Evolutionary conservation across 2,329 filamentous ascomycete genomes (phyloP).

Genomic region (Aspergillus sp.): DNA sequence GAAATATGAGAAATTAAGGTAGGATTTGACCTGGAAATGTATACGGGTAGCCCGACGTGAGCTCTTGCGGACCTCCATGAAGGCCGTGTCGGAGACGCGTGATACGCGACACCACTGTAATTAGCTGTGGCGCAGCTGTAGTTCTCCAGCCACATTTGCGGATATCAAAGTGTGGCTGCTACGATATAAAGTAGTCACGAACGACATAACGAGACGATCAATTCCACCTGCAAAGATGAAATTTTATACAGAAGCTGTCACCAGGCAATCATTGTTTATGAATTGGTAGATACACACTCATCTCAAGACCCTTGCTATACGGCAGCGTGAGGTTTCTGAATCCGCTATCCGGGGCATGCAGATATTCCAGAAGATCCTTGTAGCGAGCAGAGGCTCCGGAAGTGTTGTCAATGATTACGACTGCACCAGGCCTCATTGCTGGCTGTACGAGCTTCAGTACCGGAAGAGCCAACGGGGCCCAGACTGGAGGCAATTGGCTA

Average conservation of each 20-base stretch:
- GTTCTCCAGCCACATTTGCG: too few species aligned
- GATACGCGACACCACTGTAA: conserved; percentile 1
- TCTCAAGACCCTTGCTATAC: conserved; percentile 44
- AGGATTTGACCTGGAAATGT: neutral
- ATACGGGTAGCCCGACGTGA: neutral
- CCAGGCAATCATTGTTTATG: too few species aligned
- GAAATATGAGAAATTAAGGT: neutral
- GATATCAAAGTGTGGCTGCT: too few species aligned
- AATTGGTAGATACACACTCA: conserved; percentile 31
- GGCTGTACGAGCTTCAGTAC: conserved; percentile 32
- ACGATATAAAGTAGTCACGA: too few species aligned
- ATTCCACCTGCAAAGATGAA: too few species aligned
- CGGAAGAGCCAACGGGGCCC: conserved; percentile 33
- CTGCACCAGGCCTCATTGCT: conserved; percentile 27
- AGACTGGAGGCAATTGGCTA: conserved; percentile 22
- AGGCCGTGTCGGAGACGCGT: conserved; percentile 1
- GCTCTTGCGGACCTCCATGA: neutral
- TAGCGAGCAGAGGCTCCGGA: conserved; percentile 25
- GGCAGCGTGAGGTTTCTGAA: conserved; percentile 47
- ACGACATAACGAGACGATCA: too few species aligned
- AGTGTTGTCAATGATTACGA: conserved; percentile 35
- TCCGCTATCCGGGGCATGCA: conserved; percentile 42
- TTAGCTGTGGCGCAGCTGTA: conserved; percentile 1
- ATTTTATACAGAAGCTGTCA: too few species aligned
- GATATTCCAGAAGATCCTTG: conserved; percentile 41